Percentiles rank a stretch among this genome's conserved stretches.
Conservation (phyloP, 352 stramenopile species). For the Phytophthora meadii region DNA sequence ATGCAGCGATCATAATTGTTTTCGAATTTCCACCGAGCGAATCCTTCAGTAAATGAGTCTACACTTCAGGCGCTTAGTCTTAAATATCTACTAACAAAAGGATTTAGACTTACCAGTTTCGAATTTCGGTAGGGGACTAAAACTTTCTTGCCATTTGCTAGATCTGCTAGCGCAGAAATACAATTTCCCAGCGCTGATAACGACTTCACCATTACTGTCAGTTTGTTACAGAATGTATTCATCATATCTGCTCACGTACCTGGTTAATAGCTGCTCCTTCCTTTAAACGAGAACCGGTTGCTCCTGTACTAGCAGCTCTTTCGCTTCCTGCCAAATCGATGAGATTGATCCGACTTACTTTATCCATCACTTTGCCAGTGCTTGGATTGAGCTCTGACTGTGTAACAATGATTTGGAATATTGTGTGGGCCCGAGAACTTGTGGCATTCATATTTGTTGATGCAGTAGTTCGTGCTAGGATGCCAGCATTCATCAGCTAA, state of each 20-base stretch:
- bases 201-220: slow-evolving; percentile 49
- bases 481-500: slow-evolving; percentile 87
- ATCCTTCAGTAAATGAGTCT: slow-evolving; percentile 89
- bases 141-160: slow-evolving; percentile 86
- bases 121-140: slow-evolving; percentile 93
- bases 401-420: slow-evolving; percentile 88
- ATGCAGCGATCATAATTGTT: slow-evolving; percentile 91
- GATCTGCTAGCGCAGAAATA: slow-evolving; percentile 90
- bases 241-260: slow-evolving; percentile 23
- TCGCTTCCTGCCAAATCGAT: slow-evolving; percentile 95
- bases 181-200: slow-evolving; percentile 92
- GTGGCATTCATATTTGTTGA: slow-evolving; percentile 91
- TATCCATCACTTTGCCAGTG: slow-evolving; percentile 84
- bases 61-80: background rate
- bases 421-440: slow-evolving; percentile 83
- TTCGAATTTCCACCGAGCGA: slow-evolving; percentile 91
- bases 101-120: slow-evolving; percentile 74
- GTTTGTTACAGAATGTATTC: background rate
- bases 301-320: slow-evolving; percentile 88
- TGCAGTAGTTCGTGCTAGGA: slow-evolving; percentile 80
- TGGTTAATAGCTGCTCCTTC: slow-evolving; percentile 96
- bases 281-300: slow-evolving; percentile 88
- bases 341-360: slow-evolving; percentile 88
- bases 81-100: too few species aligned
- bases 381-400: slow-evolving; percentile 75